Conservation (phyloP, 2,329 filamentous ascomycete species). For the Nannizziopsis arthrosporioides region DNA sequence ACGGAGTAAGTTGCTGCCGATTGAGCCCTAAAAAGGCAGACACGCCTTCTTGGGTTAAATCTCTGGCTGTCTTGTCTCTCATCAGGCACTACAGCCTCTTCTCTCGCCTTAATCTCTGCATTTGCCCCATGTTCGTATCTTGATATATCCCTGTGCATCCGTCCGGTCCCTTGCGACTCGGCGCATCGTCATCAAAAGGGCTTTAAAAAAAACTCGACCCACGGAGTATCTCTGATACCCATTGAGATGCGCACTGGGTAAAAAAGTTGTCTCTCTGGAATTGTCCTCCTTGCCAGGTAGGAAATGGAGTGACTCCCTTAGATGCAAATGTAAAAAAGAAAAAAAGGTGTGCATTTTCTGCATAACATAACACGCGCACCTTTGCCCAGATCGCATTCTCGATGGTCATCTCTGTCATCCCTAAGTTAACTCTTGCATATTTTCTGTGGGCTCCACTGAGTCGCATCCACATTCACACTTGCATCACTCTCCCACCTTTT, state of each 20-base stretch:
- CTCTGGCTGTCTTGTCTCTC: neutral
- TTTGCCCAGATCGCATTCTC: slow-evolving; percentile 2
- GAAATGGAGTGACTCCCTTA: too few species aligned
- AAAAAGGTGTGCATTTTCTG: neutral
- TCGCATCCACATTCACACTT: neutral
- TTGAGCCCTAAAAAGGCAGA: slow-evolving; percentile 2
- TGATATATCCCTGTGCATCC: slow-evolving; percentile 10
- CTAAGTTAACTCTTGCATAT: slow-evolving; percentile 7
- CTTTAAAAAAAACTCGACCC: neutral
- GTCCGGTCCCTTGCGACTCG: slow-evolving; percentile 9
- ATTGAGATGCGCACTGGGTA: slow-evolving; percentile 8
- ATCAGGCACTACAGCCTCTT: slow-evolving; percentile 7
- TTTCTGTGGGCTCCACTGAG: slow-evolving; percentile 8
- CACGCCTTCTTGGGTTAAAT: slow-evolving; percentile 1
- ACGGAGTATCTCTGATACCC: slow-evolving; percentile 7
- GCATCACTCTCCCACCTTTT: slow-evolving; percentile 3
- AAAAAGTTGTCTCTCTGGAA: neutral
- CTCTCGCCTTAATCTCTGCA: slow-evolving; percentile 1
- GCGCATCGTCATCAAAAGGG: slow-evolving; percentile 7
- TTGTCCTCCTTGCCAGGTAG: neutral
- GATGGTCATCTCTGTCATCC: slow-evolving; percentile 3
- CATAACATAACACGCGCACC: slow-evolving; percentile 1
- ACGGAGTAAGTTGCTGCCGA: neutral
- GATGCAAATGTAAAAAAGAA: neutral
- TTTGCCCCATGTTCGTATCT: slow-evolving; percentile 9